A percentile compares a stretch with the other conserved stretches of the same genome.
Evolutionary conservation across 2,329 filamentous ascomycete genomes (phyloP).

Genomic region (Cordyceps farinosa): DNA sequence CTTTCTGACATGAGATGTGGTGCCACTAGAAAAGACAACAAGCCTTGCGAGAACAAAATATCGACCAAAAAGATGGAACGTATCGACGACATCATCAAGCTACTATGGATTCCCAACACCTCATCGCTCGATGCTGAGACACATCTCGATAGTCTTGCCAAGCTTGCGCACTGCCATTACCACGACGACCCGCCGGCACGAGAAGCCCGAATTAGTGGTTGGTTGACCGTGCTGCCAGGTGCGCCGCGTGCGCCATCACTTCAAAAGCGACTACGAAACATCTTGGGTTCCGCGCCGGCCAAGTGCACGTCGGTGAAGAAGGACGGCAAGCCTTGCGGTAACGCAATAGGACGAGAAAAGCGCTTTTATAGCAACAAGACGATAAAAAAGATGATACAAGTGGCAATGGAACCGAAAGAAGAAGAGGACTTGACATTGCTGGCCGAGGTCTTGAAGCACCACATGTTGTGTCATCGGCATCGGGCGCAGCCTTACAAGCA

Average conservation of each 20-base stretch:
- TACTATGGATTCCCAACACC: background rate
- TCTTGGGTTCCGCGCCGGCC: background rate
- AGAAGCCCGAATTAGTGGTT: background rate
- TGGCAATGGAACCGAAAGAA: background rate
- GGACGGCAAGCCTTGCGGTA: background rate
- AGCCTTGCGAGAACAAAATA: background rate
- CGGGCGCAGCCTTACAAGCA: background rate
- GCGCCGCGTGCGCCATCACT: background rate
- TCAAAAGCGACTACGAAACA: background rate
- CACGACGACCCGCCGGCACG: background rate
- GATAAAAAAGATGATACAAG: background rate
- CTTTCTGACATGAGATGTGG: background rate
- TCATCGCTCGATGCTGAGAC: background rate
- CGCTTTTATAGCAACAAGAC: background rate
- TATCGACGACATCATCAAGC: background rate
- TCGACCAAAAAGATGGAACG: background rate
- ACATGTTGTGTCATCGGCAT: slow-evolving; percentile 1
- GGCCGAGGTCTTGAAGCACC: background rate
- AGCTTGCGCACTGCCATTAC: background rate
- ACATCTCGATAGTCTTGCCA: slow-evolving; percentile 1
- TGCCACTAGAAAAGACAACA: background rate
- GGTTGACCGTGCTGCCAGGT: background rate
- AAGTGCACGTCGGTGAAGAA: slow-evolving; percentile 2
- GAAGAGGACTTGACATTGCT: background rate
- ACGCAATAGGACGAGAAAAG: background rate